These are phyloP conservation scores for Trichophaea hybrida DNA, from an alignment of 2,329 filamentous ascomycete species.

Conservation along the genomic window DNA sequence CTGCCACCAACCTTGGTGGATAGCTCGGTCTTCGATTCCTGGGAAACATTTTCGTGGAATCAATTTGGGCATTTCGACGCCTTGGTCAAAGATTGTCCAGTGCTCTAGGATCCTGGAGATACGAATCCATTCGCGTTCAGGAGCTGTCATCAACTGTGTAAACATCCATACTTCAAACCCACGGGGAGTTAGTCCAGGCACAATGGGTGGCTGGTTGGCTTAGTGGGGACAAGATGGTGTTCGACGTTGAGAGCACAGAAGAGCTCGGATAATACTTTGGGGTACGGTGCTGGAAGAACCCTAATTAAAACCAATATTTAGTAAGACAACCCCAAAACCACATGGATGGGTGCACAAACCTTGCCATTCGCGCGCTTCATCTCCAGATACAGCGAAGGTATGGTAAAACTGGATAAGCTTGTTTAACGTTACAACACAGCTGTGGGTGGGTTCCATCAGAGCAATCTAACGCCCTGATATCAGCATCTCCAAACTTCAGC, in stretches of 20 bases:
- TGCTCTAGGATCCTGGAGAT: constrained; percentile 22
- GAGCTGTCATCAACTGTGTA: constrained; percentile 25
- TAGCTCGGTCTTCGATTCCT: constrained; percentile 13
- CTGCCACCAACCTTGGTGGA: constrained; percentile 16
- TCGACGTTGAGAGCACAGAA: constrained; percentile 26
- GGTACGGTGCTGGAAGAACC: constrained; percentile 23
- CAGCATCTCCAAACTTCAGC: not conserved
- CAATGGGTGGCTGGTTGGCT: constrained; percentile 22
- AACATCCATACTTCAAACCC: constrained; percentile 28
- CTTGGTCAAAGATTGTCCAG: constrained; percentile 22
- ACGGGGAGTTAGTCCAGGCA: constrained; percentile 24
- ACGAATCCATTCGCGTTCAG: constrained; percentile 22
- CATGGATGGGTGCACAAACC: constrained; percentile 8
- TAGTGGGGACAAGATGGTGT: constrained; percentile 25
- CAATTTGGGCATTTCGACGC: constrained; percentile 14
- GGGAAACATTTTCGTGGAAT: constrained; percentile 21
- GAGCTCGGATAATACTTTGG: constrained; percentile 23
- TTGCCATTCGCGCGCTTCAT: constrained; percentile 25
- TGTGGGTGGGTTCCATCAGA: constrained; percentile 24
- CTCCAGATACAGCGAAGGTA: constrained; percentile 14
- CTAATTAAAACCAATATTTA: constrained; percentile 4
- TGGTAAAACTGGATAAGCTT: constrained; percentile 27
- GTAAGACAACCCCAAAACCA: not conserved
- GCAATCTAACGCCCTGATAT: constrained; percentile 20
- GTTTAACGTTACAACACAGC: constrained; percentile 24